Evolutionary conservation across 2,329 filamentous ascomycete genomes (phyloP).

Genomic region (Ceratocystis cacaofunesta): DNA sequence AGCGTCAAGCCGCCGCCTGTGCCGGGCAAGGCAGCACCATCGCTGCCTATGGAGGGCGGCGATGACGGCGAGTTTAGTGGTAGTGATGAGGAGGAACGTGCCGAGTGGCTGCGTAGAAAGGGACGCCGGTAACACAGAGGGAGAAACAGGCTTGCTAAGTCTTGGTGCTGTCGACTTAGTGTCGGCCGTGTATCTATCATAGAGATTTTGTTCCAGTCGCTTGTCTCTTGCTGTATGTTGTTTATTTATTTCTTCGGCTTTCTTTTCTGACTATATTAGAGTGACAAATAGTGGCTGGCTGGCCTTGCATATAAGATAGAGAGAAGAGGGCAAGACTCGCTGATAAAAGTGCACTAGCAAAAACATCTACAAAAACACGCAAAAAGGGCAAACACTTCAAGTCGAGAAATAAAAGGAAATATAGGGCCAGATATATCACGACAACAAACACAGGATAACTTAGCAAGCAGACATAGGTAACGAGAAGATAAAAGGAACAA

Average conservation of each 20-base stretch:
- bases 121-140: conserved; percentile 4
- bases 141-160: background rate
- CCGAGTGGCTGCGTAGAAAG: conserved; percentile 42
- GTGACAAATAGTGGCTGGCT: background rate
- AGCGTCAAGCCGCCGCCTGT: conserved; percentile 15
- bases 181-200: background rate
- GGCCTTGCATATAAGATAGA: background rate
- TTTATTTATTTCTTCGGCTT: background rate
- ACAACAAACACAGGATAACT: conserved; percentile 1
- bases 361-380: background rate
- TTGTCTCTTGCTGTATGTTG: background rate
- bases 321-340: background rate
- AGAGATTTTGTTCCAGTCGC: background rate
- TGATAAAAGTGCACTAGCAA: background rate
- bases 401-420: conserved; percentile 5
- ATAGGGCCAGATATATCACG: conserved; percentile 1
- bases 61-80: conserved; percentile 48
- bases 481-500: background rate
- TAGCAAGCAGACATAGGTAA: background rate
- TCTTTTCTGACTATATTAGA: background rate
- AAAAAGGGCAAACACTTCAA: background rate
- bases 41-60: conserved; percentile 26
- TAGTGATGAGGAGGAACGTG: conserved; percentile 49
- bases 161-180: background rate
- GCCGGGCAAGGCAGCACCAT: conserved; percentile 17